Percentiles rank a stretch among this genome's conserved stretches.
Evolutionary conservation across 495 filamentous ascomycete species (phyloP).

Genomic region (Cercophora newfieldiana): DNA sequence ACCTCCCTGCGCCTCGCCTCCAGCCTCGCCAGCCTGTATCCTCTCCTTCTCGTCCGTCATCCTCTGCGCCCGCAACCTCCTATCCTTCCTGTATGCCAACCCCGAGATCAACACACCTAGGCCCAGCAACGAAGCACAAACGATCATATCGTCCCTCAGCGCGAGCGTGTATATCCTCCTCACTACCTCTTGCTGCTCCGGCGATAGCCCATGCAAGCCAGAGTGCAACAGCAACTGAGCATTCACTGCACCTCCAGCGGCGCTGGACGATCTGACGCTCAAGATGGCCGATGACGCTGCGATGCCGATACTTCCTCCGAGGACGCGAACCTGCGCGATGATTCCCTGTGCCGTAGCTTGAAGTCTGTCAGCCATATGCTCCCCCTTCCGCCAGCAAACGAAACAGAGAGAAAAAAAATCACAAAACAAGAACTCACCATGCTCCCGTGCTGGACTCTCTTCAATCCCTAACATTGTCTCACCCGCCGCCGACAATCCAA

Average conservation of each 20-base stretch:
- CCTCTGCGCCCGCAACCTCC: constrained; percentile 26
- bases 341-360: constrained; percentile 53
- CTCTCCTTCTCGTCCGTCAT: constrained; percentile 3
- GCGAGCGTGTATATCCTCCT: constrained; percentile 39
- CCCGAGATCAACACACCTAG: constrained; percentile 32
- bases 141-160: constrained; percentile 42
- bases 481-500: constrained; percentile 42
- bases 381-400: background rate
- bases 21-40: no score
- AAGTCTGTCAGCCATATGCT: background rate
- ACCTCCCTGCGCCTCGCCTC: no score
- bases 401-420: background rate
- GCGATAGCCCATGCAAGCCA: constrained; percentile 1
- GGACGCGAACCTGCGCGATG: constrained; percentile 50
- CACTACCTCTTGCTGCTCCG: constrained; percentile 22
- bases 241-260: constrained; percentile 18
- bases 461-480: constrained; percentile 37
- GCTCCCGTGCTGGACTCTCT: constrained; percentile 39
- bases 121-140: constrained; percentile 37
- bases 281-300: constrained; percentile 51
- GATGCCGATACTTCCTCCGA: constrained; percentile 56
- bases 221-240: constrained; percentile 27
- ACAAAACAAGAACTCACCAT: constrained; percentile 31
- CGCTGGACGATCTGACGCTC: constrained; percentile 24
- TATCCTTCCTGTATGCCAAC: constrained; percentile 32